Evolutionary conservation across 2,329 filamentous ascomycete genomes (phyloP).

Genomic region (Colletotrichum theobromicola): DNA sequence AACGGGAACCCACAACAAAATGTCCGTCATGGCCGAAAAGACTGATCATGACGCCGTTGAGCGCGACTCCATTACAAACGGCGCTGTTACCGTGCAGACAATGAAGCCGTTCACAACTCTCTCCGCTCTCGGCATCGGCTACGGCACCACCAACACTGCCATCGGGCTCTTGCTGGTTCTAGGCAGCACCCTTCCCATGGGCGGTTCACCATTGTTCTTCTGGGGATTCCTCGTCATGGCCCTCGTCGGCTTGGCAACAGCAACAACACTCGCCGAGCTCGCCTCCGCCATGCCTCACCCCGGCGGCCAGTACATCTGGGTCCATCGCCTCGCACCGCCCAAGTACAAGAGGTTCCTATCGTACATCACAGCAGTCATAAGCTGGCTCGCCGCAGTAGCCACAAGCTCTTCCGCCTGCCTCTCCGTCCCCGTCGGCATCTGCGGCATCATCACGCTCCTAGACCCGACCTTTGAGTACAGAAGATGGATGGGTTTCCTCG

Average conservation of each 20-base stretch:
- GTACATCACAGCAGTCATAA: conserved; percentile 26
- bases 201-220: conserved; percentile 28
- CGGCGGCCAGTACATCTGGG: conserved; percentile 33
- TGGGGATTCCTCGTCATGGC: conserved; percentile 30
- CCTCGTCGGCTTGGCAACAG: conserved; percentile 27
- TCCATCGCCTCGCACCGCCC: conserved; percentile 24
- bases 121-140: conserved; percentile 30
- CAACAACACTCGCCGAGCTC: conserved; percentile 31
- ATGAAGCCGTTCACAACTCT: conserved; percentile 36
- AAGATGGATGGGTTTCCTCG: conserved; percentile 32
- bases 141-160: conserved; percentile 30
- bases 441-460: conserved; percentile 25
- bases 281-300: conserved; percentile 32
- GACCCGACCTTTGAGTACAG: conserved; percentile 28
- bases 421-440: conserved; percentile 25
- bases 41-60: neutral
- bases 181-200: conserved; percentile 25
- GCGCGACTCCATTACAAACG: conserved; percentile 10
- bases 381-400: conserved; percentile 30
- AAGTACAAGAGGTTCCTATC: conserved; percentile 23
- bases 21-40: neutral
- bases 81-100: conserved; percentile 25
- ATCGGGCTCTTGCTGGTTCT: conserved; percentile 27
- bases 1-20: neutral
- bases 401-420: conserved; percentile 29